Conservation (phyloP, 2,329 filamentous ascomycete genomes). For the Purpureocillium takamizusanense region DNA sequence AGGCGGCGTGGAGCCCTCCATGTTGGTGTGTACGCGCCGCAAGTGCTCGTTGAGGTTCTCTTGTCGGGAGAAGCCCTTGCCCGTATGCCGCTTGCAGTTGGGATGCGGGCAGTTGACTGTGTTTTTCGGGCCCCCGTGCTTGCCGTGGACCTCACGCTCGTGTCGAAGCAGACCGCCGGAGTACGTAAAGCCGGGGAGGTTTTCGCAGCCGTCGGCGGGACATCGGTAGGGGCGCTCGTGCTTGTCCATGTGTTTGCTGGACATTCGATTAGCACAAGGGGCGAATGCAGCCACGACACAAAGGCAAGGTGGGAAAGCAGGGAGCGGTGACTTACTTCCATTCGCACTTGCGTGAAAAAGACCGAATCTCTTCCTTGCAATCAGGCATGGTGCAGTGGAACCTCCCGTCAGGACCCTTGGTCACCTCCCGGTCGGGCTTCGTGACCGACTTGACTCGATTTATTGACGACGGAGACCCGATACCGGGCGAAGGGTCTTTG, state of each 20-base stretch:
- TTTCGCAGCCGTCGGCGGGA: slow-evolving; percentile 72
- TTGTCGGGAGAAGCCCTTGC: slow-evolving; percentile 83
- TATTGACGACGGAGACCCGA: slow-evolving; percentile 20
- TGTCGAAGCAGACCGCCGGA: slow-evolving; percentile 83
- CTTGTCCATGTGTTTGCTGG: slow-evolving; percentile 96
- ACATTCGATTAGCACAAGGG: slow-evolving; percentile 11
- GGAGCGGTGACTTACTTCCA: slow-evolving; percentile 66
- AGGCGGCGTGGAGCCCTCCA: slow-evolving; percentile 25
- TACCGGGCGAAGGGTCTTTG: slow-evolving; percentile 23
- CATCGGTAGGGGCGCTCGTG: slow-evolving; percentile 92
- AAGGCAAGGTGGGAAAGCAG: neutral
- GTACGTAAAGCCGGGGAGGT: slow-evolving; percentile 90
- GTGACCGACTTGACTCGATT: slow-evolving; percentile 42
- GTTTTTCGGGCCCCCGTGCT: slow-evolving; percentile 82
- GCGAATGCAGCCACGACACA: neutral
- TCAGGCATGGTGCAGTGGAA: slow-evolving; percentile 65
- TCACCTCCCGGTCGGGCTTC: slow-evolving; percentile 48
- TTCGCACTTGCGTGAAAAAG: slow-evolving; percentile 79
- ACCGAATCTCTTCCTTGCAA: slow-evolving; percentile 55
- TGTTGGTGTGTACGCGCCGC: slow-evolving; percentile 70
- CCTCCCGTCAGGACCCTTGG: slow-evolving; percentile 62
- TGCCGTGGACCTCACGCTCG: slow-evolving; percentile 86
- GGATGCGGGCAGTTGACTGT: slow-evolving; percentile 76
- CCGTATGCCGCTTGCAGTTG: slow-evolving; percentile 82
- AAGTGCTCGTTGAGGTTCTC: slow-evolving; percentile 94